Percentiles rank a stretch among this genome's conserved stretches.
phyloP scores from a whole-genome alignment of 1,284 basidiomycete species.

The Caloboletus firmus region DNA sequence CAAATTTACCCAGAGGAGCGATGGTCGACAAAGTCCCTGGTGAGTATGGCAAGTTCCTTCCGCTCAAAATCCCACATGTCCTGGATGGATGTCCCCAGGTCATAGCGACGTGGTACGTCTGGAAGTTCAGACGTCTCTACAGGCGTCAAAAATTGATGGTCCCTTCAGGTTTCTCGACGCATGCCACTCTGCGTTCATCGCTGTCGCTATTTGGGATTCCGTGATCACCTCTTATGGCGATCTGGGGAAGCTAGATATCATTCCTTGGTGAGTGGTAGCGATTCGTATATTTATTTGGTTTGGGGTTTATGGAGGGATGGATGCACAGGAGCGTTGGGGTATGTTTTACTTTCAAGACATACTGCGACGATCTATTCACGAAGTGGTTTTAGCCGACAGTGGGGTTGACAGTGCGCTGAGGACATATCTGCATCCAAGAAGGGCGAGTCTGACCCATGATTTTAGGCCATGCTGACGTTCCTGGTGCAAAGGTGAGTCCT shows the following conservation, averaged over 20 bases:
- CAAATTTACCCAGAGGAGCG: constrained; percentile 14
- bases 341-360: neutral
- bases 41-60: constrained; percentile 7
- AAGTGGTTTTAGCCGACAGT: constrained; percentile 15
- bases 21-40: constrained; percentile 20
- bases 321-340: constrained; percentile 27
- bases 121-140: neutral
- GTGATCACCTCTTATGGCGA: constrained; percentile 22
- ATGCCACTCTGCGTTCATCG: constrained; percentile 23
- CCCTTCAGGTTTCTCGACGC: constrained; percentile 22
- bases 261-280: constrained; percentile 24
- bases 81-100: constrained; percentile 12
- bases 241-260: constrained; percentile 5
- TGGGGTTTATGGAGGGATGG: neutral
- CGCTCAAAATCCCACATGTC: neutral
- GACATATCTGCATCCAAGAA: neutral
- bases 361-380: neutral
- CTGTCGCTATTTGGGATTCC: constrained; percentile 26
- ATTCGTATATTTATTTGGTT: neutral
- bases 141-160: neutral
- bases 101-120: constrained; percentile 20
- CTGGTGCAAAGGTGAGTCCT: constrained; percentile 21
- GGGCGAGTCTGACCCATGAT: neutral
- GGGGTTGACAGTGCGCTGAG: constrained; percentile 18
- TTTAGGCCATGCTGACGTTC: constrained; percentile 28